These are phyloP conservation scores for Endoconidiophora laricicola DNA, from an alignment of 2,329 filamentous ascomycete species.

Conservation along the genomic window DNA sequence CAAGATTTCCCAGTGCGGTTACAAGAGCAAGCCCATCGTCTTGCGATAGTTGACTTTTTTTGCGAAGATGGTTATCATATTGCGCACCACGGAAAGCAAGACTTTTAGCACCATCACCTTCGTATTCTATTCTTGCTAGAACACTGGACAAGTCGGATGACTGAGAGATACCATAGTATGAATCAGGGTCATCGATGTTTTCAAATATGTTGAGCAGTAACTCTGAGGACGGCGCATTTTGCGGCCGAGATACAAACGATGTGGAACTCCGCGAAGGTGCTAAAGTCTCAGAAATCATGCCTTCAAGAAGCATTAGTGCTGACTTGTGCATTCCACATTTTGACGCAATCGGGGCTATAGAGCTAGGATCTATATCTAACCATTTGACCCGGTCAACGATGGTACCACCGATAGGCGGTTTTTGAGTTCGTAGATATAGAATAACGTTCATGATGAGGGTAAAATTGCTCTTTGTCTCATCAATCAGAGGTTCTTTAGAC, in stretches of 20 bases:
- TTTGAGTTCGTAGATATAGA: conserved; percentile 75
- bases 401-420: conserved; percentile 56
- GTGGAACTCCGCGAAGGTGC: conserved; percentile 35
- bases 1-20: conserved; percentile 61
- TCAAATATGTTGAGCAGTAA: conserved; percentile 71
- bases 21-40: conserved; percentile 54
- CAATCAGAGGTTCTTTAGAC: conserved; percentile 54
- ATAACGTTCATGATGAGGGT: conserved; percentile 62
- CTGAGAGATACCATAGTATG: conserved; percentile 82
- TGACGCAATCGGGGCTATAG: conserved; percentile 54
- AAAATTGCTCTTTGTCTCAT: conserved; percentile 70
- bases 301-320: conserved; percentile 68
- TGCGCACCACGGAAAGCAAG: conserved; percentile 82
- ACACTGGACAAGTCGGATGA: conserved; percentile 61
- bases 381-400: conserved; percentile 65
- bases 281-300: conserved; percentile 22
- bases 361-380: conserved; percentile 66
- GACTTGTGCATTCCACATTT: conserved; percentile 75
- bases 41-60: conserved; percentile 35
- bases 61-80: conserved; percentile 68
- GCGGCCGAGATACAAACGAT: conserved; percentile 44
- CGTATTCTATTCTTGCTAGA: conserved; percentile 70
- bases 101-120: conserved; percentile 72
- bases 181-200: conserved; percentile 87
- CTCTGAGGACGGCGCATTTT: conserved; percentile 21